Percentiles rank a stretch among this genome's conserved stretches.
Conservation (phyloP, 2,329 filamentous ascomycete species). For the Bipolaris bicolor region DNA sequence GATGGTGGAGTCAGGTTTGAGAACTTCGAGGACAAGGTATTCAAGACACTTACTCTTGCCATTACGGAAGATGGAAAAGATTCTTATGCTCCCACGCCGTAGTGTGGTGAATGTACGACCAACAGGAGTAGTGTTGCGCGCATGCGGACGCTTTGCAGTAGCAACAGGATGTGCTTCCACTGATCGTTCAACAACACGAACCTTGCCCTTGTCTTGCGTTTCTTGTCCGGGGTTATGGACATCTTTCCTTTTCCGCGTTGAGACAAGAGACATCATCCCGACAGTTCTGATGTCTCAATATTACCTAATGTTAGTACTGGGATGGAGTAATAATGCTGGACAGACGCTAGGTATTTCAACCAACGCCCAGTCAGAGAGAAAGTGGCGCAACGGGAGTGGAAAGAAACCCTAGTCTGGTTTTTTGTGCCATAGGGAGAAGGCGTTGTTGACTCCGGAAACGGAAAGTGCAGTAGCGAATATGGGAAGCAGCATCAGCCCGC, state of each 20-base stretch:
- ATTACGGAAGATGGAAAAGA: slow-evolving; percentile 45
- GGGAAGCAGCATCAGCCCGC: not conserved
- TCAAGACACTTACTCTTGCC: slow-evolving; percentile 31
- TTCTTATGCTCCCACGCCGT: slow-evolving; percentile 40
- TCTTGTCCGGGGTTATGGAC: slow-evolving; percentile 22
- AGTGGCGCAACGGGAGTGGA: not conserved
- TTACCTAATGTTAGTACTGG: not conserved
- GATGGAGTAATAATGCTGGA: slow-evolving; percentile 9
- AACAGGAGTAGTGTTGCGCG: slow-evolving; percentile 26
- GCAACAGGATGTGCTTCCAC: slow-evolving; percentile 18
- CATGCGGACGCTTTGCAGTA: slow-evolving; percentile 20
- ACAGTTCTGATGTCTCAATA: not conserved
- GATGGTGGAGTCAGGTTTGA: slow-evolving; percentile 2
- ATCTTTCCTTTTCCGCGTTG: slow-evolving; percentile 42
- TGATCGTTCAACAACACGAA: slow-evolving; percentile 40
- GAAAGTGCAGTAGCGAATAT: not conserved
- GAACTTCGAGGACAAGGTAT: not conserved
- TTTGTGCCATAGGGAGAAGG: not conserved
- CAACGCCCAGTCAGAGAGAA: not conserved
- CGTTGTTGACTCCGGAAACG: not conserved
- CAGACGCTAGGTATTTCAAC: slow-evolving; percentile 2
- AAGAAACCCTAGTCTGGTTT: not conserved
- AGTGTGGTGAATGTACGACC: slow-evolving; percentile 37
- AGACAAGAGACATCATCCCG: slow-evolving; percentile 43
- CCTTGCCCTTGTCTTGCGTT: slow-evolving; percentile 40